Base-by-base conservation (phyloP, 805 yeast genomes). In the Barnettozyma sp. region DNA sequence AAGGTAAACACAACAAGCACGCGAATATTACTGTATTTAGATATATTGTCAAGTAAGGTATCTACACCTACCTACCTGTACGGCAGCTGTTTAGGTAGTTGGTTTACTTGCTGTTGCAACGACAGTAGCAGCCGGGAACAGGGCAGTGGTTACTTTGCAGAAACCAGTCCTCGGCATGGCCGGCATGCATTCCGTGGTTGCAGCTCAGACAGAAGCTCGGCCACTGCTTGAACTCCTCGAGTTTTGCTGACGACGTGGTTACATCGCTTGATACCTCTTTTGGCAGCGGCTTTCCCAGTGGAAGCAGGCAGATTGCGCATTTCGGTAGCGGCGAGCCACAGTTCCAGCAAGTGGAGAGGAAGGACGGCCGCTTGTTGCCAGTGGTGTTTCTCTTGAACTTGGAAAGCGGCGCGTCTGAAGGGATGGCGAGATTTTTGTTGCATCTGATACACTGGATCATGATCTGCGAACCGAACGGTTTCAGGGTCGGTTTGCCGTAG, bases 151-250 rank as follows among this genome's bases (percentile, higher is more conserved):
- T 74, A 50, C 88, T 95, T 55, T 78, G 80, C 18, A 80, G 71
- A 56, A 90, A 90, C 98, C 98, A 90, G 50, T 88, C 94, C 44
- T 84, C 87, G 0, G 97, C 97, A 56, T 90, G 98, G 4, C 82
- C 87, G 0, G 95, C 87, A 60, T 90, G 98, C 74, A 79, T 79
- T 1, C 96, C 95, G 50, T 90, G 98, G 53, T 82, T 85, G 55
- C 98, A 90, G 22, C 79, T 74, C 44, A 90, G 60, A 52, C 98
- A 90, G 59, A 86, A 86, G 46, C 92, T 84, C 46, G 90, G 87
- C 95, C 95, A 86, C 43, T 82, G 81, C 40, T 76, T 71, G 54
- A 82, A 74, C 40, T 50, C 49, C 18, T 46, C 39, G 4, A 44
- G 19, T 20, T 38, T 46, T 16, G 41, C 50, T n/a, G 51, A 52